Evolutionary conservation across 2,329 filamentous ascomycete genomes (phyloP).

Genomic region (Hymenoscyphus albidus): DNA sequence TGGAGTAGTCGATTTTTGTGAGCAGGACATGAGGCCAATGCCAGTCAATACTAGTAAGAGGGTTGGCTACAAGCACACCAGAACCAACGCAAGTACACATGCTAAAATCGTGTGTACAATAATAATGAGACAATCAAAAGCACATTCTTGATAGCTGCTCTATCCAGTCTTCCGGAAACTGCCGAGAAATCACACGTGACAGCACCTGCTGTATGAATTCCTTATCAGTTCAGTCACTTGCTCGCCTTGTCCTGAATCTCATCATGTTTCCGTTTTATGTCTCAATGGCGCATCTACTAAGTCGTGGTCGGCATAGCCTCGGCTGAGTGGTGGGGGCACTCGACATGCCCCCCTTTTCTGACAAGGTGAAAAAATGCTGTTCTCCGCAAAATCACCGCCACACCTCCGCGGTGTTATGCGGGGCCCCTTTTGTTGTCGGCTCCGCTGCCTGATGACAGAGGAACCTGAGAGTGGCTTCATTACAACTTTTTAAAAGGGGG

Average conservation of each 20-base stretch:
- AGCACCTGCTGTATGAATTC: not conserved
- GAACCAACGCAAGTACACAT: not conserved
- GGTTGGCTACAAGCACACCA: not conserved
- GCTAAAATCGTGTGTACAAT: not conserved
- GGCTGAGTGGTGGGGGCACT: not conserved
- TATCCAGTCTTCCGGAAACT: not conserved
- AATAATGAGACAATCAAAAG: not conserved
- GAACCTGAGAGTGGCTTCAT: not conserved
- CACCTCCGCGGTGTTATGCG: constrained; percentile 1
- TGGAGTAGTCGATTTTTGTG: not conserved
- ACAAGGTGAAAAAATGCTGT: not conserved
- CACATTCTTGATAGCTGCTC: not conserved
- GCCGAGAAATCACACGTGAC: not conserved
- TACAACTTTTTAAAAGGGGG: not conserved
- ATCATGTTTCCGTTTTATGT: constrained; percentile 3
- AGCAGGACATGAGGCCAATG: not conserved
- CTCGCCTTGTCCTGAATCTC: constrained; percentile 1
- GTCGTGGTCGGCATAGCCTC: not conserved
- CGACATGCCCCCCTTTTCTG: not conserved
- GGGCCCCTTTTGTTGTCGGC: not conserved
- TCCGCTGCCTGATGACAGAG: not conserved
- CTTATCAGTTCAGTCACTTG: not conserved
- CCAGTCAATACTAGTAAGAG: not conserved
- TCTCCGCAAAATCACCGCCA: constrained; percentile 8
- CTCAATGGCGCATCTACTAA: not conserved